Evolutionary conservation across 2,329 filamentous ascomycete species (phyloP).

Genomic region (Epichloe sylvatica): DNA sequence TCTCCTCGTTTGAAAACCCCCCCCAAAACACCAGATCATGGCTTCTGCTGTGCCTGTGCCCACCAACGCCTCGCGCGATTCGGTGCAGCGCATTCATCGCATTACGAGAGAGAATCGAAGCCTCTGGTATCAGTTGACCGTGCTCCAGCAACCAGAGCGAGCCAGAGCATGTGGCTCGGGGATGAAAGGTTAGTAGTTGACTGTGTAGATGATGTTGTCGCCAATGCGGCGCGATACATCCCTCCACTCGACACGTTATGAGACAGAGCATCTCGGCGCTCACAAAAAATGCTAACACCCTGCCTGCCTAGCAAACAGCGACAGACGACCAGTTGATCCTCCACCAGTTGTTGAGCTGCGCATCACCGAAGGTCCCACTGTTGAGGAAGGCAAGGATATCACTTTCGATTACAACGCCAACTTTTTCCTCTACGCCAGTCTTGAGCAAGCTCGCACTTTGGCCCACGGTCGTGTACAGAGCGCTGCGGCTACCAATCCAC

Average conservation of each 20-base stretch:
- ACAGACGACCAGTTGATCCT: constrained; percentile 83
- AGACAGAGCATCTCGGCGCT: not conserved
- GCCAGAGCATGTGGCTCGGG: constrained; percentile 91
- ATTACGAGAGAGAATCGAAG: constrained; percentile 59
- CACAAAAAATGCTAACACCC: constrained; percentile 8
- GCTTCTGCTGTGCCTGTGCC: constrained; percentile 17
- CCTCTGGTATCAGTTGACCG: constrained; percentile 68
- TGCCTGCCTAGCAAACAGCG: constrained; percentile 29
- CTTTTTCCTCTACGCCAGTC: constrained; percentile 90
- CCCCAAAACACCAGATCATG: constrained; percentile 14
- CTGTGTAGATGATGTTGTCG: no score
- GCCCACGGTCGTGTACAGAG: constrained; percentile 64
- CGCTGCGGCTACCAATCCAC: constrained; percentile 53
- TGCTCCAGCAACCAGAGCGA: constrained; percentile 88
- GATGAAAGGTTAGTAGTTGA: constrained; percentile 61
- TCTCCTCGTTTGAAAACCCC: not conserved
- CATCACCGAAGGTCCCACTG: constrained; percentile 59
- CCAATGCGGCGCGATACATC: no score
- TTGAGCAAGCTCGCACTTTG: constrained; percentile 73
- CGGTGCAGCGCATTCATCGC: constrained; percentile 32
- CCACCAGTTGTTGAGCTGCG: constrained; percentile 87
- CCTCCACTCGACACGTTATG: no score
- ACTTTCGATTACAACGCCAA: constrained; percentile 92
- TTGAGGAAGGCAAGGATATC: constrained; percentile 50
- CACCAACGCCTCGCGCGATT: constrained; percentile 18